Conservation (phyloP, 2,329 filamentous ascomycete genomes). For the Curvularia verruculosa region DNA sequence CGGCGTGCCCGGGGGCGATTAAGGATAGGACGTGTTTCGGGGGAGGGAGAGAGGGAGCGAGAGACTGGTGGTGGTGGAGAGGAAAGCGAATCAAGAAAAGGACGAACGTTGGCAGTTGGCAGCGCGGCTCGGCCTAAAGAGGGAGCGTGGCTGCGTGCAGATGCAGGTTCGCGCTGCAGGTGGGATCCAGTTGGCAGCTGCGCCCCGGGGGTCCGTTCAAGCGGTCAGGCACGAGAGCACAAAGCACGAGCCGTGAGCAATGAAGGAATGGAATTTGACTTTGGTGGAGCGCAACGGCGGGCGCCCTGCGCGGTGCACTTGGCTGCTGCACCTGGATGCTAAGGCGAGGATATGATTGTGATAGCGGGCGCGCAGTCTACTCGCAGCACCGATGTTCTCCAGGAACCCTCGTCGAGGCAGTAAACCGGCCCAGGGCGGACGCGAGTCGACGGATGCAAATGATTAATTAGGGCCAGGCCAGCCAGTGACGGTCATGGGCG, state of each 20-base stretch:
- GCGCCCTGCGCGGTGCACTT: not conserved
- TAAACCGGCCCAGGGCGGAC: constrained; percentile 34
- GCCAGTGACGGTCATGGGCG: constrained; percentile 43
- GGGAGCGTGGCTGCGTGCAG: constrained; percentile 28
- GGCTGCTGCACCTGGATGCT: not conserved
- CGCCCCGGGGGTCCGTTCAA: constrained; percentile 25
- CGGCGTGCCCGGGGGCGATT: constrained; percentile 44
- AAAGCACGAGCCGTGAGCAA: not conserved
- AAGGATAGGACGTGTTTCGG: constrained; percentile 37
- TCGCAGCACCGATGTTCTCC: constrained; percentile 26
- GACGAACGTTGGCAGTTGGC: constrained; percentile 25
- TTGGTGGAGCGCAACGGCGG: not conserved
- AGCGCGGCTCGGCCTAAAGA: constrained; percentile 34
- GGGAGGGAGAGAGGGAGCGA: constrained; percentile 20
- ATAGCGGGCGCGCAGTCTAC: constrained; percentile 10
- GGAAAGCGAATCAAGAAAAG: constrained; percentile 18
- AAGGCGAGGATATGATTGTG: not conserved
- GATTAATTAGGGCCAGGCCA: constrained; percentile 35
- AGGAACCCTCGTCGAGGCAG: constrained; percentile 31
- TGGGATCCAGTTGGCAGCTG: constrained; percentile 42
- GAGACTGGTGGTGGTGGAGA: constrained; percentile 21
- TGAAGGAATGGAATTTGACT: not conserved
- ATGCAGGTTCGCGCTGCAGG: constrained; percentile 41
- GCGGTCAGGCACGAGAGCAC: not conserved
- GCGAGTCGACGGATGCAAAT: constrained; percentile 35